Evolutionary conservation across 345 rosid species (phyloP).

Genomic region (Boechera retrofracta): DNA sequence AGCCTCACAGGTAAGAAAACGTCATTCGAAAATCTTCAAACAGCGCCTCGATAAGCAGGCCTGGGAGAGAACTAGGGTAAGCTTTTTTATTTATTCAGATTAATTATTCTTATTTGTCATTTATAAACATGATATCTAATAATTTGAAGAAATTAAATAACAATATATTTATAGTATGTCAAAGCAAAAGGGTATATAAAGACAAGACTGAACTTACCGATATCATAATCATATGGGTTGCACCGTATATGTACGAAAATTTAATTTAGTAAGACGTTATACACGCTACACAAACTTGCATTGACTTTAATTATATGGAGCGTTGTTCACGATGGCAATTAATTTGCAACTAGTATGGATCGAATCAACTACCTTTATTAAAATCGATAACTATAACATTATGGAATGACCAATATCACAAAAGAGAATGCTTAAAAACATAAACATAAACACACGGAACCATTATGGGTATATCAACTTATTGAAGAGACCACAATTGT

Average conservation of each 20-base stretch:
- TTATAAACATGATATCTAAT: too few species aligned
- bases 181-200: too few species aligned
- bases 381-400: neutral
- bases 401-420: neutral
- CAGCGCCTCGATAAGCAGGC: too few species aligned
- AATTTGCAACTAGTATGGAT: neutral
- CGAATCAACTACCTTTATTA: neutral
- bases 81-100: too few species aligned
- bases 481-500: slow-evolving; percentile 6
- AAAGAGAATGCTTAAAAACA: neutral
- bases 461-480: neutral
- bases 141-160: too few species aligned
- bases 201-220: too few species aligned
- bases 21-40: too few species aligned
- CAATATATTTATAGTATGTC: too few species aligned
- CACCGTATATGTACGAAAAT: neutral
- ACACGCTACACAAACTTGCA: neutral
- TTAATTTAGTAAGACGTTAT: neutral
- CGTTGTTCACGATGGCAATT: neutral
- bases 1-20: too few species aligned
- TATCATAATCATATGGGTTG: too few species aligned
- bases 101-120: too few species aligned
- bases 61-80: too few species aligned
- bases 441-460: neutral
- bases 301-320: neutral